Percentiles rank a stretch among this genome's conserved stretches.
phyloP scores from a whole-genome alignment of 192 early-diverging fungal species.

The Entomortierella lignicola region DNA sequence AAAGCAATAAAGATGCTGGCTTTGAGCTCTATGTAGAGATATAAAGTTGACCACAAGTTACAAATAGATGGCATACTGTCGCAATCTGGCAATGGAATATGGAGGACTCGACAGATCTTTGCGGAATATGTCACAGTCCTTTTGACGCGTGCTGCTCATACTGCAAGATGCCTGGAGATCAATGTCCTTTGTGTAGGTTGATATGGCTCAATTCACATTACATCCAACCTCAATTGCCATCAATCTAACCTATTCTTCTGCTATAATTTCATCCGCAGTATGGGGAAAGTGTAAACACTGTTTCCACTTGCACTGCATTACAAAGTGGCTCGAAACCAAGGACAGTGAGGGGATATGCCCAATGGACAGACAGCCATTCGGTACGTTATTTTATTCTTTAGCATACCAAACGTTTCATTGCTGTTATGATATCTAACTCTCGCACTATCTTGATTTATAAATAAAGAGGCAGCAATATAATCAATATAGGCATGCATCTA shows the following conservation, averaged over 20 bases:
- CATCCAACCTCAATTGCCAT: background rate
- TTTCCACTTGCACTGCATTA: slow-evolving; percentile 95
- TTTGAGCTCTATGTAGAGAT: background rate
- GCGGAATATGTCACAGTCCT: slow-evolving; percentile 89
- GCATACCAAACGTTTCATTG: too few species aligned
- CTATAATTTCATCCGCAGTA: slow-evolving; percentile 56
- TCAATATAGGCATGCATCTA: too few species aligned
- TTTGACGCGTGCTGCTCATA: slow-evolving; percentile 89
- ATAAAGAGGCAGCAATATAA: slow-evolving; percentile 22
- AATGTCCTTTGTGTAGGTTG: slow-evolving; percentile 79
- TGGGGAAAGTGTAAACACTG: slow-evolving; percentile 93
- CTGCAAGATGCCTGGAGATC: slow-evolving; percentile 89
- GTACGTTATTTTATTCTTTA: slow-evolving; percentile 20
- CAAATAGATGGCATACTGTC: slow-evolving; percentile 77
- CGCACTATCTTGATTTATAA: background rate
- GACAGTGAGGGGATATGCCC: slow-evolving; percentile 84
- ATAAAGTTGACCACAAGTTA: background rate
- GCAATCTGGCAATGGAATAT: slow-evolving; percentile 93
- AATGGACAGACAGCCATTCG: slow-evolving; percentile 88
- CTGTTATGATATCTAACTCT: background rate
- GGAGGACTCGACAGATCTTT: slow-evolving; percentile 84
- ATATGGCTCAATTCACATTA: background rate
- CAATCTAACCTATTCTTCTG: background rate
- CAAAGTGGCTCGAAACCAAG: slow-evolving; percentile 82
- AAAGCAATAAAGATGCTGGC: background rate